Base-by-base conservation (phyloP, 139 green algal species). In the Picocystis salinarum region DNA sequence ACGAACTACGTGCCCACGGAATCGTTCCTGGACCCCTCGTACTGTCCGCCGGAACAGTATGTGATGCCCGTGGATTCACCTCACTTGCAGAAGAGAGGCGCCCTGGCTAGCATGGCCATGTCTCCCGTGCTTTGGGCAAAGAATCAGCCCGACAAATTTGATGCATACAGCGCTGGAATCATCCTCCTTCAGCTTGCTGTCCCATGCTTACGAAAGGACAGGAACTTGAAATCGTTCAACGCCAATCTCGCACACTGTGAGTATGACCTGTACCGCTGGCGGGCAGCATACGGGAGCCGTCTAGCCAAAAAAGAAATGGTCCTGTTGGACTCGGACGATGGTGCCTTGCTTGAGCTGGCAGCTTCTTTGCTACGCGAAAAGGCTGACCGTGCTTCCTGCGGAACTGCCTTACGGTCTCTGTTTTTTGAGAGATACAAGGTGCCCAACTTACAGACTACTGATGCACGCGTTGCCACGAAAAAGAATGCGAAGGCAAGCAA, bases 1-100 rank as follows among this genome's bases (percentile, higher is more conserved):
- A 92, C 74, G 28, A 93, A 93, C 66, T 93, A 88, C 53, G 55
- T 65, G 33, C 82, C 82, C 0, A 63, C 78, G 18, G 77, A 91
- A 45, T 80, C 63, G 33, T 87, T 93, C 30, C 57, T 93, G 39
- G 82, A 93, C 58, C 75, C 74, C 20, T 67, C 66, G 42, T 93
- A 85, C 62, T 79, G 65, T 53, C 69, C 82, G n/a, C 82, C 82
- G 22, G 80, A 93, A 62, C 74, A 92, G 40, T 93, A 93, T 31
- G 69, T 85, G 23, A 62, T 91, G 51, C 79, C 79, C 11, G 85
- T 76, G 12, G 70, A 83, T 45, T 55, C 61, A 0, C 77, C 77
- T 72, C 62, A 40, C 46, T 72, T 18, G 61, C 63, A 22, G 47
- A 17, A 13, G 13, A 15, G 13, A 15, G 13, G 13, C 31, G 42